Conservation (phyloP, 2,329 filamentous ascomycete species). For the Pezicula rhizophila region DNA sequence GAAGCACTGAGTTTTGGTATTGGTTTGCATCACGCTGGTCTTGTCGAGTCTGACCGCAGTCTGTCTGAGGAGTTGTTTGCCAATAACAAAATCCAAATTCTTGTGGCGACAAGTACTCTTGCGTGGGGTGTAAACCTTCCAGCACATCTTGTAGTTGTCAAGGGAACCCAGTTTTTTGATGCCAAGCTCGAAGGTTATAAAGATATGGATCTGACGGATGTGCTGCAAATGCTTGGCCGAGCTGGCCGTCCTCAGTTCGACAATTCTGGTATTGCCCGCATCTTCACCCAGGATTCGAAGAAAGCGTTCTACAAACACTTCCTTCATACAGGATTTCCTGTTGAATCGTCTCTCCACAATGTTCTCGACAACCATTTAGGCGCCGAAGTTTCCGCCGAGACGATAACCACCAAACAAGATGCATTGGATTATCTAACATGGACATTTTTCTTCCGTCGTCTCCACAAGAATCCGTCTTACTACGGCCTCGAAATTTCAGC, state of each 20-base stretch:
- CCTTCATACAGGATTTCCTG: constrained; percentile 93
- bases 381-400: constrained; percentile 89
- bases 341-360: constrained; percentile 93
- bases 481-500: constrained; percentile 92
- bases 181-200: constrained; percentile 96
- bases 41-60: constrained; percentile 89
- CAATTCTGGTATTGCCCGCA: constrained; percentile 88
- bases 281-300: constrained; percentile 95
- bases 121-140: constrained; percentile 98
- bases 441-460: constrained; percentile 97
- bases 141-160: constrained; percentile 93
- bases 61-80: constrained; percentile 91
- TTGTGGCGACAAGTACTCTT: constrained; percentile 90
- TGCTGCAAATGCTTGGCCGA: constrained; percentile 94
- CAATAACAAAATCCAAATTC: constrained; percentile 96
- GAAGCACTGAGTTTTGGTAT: constrained; percentile 98
- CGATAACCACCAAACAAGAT: constrained; percentile 90
- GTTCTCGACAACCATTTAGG: constrained; percentile 95
- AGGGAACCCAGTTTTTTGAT: constrained; percentile 96
- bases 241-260: constrained; percentile 96
- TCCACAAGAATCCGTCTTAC: constrained; percentile 98
- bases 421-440: constrained; percentile 96
- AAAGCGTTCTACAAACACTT: constrained; percentile 99
- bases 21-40: constrained; percentile 90
- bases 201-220: constrained; percentile 98